Base-by-base conservation (phyloP, 1,139 yeast species). In the Wickerhamomyces sp. region DNA sequence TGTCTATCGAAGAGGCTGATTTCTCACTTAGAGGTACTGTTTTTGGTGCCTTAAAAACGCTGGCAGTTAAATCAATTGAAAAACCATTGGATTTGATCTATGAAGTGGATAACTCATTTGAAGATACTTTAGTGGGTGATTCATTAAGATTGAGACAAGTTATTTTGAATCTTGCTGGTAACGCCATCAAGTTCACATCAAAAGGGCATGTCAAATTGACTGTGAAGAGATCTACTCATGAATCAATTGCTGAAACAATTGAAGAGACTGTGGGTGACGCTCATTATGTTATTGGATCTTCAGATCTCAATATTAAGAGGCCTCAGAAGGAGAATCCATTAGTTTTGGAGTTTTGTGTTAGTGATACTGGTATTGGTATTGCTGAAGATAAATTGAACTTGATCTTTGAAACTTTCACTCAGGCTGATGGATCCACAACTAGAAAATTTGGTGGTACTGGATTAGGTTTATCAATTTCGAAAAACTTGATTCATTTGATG, bases 401-500 rank as follows among this genome's bases (percentile, higher is more conserved):
- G 38, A 87, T 88, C 59, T 88, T 88, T 59, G 95, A 87, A 61
- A 88, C 94, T 2, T 88, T 88, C 68, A 84, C 95, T 58, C 96
- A 88, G 65, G 96, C 95, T 5, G 95, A 88, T 68, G 95, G 95
- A 42, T 86, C 95, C 3, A 87, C 95, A 1, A 88, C 95, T 1
- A 77, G 96, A 62, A 86, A 86, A 64, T 88, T 88, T 63, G 96
- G 96, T 61, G 96, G 96, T 63, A 88, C 95, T 10, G 93, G 93
- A 49, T 72, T 88, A 43, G 96, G 96, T 27, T 73, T 88, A 48
- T 85, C 95, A 2, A 88, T 88, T 64, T 88, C 95, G 8, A 86
- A 86, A 63, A 89, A 88, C 58, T 75, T 88, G 56, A 87, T 88
- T 61, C 91, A 86, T 59, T 73, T 88, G 52, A 87, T 88, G 95